Evolutionary conservation across 1,139 yeast species (phyloP).

Genomic region (Candida anutae): DNA sequence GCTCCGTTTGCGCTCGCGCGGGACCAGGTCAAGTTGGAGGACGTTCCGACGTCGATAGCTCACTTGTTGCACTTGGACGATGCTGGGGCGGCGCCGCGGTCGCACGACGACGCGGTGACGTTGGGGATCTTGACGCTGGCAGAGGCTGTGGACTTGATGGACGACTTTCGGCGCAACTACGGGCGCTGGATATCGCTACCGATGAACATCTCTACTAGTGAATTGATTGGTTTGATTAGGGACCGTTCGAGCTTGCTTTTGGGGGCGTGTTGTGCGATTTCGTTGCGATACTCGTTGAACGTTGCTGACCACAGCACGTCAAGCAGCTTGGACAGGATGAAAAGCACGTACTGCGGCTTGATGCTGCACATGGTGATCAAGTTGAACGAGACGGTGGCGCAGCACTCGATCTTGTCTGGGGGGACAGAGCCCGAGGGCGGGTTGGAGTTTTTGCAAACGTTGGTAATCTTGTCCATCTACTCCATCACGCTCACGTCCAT

Average conservation of each 20-base stretch:
- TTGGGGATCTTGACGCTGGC: conserved; percentile 42
- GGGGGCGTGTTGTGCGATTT: conserved; percentile 58
- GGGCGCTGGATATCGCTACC: conserved; percentile 80
- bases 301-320: conserved; percentile 17
- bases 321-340: conserved; percentile 12
- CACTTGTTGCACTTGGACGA: background rate
- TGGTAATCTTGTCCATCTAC: conserved; percentile 56
- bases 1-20: too few relatives aligned
- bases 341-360: conserved; percentile 17
- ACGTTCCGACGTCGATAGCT: background rate
- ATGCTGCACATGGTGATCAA: conserved; percentile 31
- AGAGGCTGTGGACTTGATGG: conserved; percentile 45
- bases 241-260: conserved; percentile 52
- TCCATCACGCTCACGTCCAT: conserved; percentile 51
- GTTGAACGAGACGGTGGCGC: conserved; percentile 33
- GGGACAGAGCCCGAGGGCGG: conserved; percentile 16
- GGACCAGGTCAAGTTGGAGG: background rate
- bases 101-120: conserved; percentile 35
- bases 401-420: conserved; percentile 24
- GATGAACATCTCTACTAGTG: conserved; percentile 39
- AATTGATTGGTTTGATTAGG: conserved; percentile 45
- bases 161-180: conserved; percentile 56
- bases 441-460: conserved; percentile 58
- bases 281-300: conserved; percentile 41
- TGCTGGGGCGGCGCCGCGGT: background rate